These are phyloP conservation scores for Pythium brachiatum DNA, from an alignment of 352 stramenopile genomes.

Conservation along the genomic window DNA sequence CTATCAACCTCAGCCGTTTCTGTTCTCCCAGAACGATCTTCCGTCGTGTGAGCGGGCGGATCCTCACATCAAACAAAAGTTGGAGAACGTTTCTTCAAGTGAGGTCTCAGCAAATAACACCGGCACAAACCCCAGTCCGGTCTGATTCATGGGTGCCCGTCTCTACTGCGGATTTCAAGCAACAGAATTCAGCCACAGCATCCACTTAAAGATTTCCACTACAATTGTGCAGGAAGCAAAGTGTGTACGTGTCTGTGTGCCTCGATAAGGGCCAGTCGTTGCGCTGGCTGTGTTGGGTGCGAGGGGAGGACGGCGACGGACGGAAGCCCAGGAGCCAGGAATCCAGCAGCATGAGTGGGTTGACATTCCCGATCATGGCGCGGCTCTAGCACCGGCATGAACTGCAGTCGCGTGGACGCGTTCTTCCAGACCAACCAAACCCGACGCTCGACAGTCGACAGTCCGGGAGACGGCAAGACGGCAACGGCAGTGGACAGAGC, in stretches of 20 bases:
- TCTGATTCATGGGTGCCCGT: too few species aligned
- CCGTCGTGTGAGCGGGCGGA: background rate
- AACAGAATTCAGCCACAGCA: too few species aligned
- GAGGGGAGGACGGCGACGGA: background rate
- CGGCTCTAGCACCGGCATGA: too few species aligned
- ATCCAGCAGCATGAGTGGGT: background rate
- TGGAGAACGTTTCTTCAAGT: too few species aligned
- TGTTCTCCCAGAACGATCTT: slow-evolving; percentile 2
- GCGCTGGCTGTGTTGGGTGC: background rate
- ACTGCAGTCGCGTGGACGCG: too few species aligned
- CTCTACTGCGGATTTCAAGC: too few species aligned
- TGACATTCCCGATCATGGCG: background rate
- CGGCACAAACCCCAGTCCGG: too few species aligned
- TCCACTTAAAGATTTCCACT: too few species aligned
- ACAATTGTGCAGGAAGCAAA: too few species aligned
- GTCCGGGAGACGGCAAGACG: background rate
- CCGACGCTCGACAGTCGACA: too few species aligned
- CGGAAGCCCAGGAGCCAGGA: background rate
- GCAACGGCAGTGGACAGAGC: background rate
- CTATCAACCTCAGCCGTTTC: background rate
- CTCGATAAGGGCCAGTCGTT: background rate
- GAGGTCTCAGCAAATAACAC: background rate
- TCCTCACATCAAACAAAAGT: background rate
- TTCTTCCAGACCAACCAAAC: background rate
- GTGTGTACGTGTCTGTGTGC: background rate